Conservation (phyloP, 441 rosid genomes). For the Pelargonium citronellum region DNA sequence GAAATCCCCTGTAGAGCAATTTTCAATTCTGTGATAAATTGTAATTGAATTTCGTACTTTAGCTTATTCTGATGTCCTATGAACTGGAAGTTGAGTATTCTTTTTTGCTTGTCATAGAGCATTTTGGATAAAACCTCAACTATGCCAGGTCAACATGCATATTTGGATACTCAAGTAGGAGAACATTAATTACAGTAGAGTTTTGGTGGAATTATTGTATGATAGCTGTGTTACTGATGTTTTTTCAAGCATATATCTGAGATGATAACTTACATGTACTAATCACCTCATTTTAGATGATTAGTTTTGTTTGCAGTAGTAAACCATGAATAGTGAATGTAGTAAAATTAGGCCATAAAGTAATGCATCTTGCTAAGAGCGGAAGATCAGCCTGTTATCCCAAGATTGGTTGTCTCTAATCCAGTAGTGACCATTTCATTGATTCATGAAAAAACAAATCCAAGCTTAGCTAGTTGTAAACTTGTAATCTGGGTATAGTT, state of each 20-base stretch:
- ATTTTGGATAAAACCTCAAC: background rate
- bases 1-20: background rate
- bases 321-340: background rate
- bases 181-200: background rate
- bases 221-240: background rate
- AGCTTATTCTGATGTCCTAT: background rate
- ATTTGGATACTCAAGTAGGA: background rate
- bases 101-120: background rate
- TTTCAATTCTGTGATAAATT: background rate
- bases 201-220: background rate
- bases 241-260: background rate
- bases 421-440: background rate
- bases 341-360: background rate
- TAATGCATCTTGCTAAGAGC: background rate
- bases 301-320: background rate
- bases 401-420: background rate
- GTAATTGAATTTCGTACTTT: constrained; percentile 4
- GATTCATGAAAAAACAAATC: background rate
- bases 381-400: no score
- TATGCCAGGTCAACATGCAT: background rate
- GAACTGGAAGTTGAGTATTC: background rate
- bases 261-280: background rate
- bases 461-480: no score
- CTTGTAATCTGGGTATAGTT: no score
- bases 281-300: background rate